These are phyloP conservation scores for Lepidopterella palustris DNA, from an alignment of 495 filamentous ascomycete genomes.

Conservation along the genomic window DNA sequence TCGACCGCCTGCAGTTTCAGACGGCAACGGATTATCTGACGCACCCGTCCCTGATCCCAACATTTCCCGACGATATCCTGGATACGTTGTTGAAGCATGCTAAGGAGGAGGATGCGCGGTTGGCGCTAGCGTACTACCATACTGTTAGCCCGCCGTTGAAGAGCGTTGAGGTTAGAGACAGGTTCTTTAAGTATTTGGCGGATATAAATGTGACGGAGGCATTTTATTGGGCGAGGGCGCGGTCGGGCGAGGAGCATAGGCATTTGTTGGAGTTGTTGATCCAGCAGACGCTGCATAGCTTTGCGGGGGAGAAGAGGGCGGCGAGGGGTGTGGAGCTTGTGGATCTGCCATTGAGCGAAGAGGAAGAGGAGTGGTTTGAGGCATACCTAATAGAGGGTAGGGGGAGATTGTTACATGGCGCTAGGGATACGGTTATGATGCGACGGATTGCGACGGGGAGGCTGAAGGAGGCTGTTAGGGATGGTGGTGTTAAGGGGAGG, in stretches of 20 bases:
- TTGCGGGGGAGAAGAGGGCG: constrained; percentile 42
- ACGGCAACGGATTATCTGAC: constrained; percentile 65
- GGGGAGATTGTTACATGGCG: constrained; percentile 53
- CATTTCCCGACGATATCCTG: constrained; percentile 76
- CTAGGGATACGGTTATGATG: constrained; percentile 65
- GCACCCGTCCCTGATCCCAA: constrained; percentile 67
- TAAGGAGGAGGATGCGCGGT: constrained; percentile 48
- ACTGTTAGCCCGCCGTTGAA: constrained; percentile 60
- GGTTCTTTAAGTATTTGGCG: constrained; percentile 61
- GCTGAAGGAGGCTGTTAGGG: constrained; percentile 29
- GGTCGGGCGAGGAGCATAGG: constrained; percentile 53
- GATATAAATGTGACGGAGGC: constrained; percentile 63
- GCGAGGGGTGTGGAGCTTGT: constrained; percentile 61
- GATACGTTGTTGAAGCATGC: constrained; percentile 51
- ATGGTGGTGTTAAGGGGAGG: constrained; percentile 37
- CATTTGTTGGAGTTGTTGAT: constrained; percentile 62
- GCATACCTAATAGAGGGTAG: constrained; percentile 55
- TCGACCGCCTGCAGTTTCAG: constrained; percentile 66
- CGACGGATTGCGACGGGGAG: constrained; percentile 54
- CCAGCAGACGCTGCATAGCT: constrained; percentile 49
- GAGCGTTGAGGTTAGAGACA: constrained; percentile 49
- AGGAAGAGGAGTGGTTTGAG: constrained; percentile 69
- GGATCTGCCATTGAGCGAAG: constrained; percentile 57
- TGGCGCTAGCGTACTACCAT: constrained; percentile 71
- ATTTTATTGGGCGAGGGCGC: constrained; percentile 62